Percentiles rank a stretch among this genome's conserved stretches.
These are phyloP conservation scores for Epicoccum nigrum DNA, from an alignment of 2,329 filamentous ascomycete species.

Conservation along the genomic window DNA sequence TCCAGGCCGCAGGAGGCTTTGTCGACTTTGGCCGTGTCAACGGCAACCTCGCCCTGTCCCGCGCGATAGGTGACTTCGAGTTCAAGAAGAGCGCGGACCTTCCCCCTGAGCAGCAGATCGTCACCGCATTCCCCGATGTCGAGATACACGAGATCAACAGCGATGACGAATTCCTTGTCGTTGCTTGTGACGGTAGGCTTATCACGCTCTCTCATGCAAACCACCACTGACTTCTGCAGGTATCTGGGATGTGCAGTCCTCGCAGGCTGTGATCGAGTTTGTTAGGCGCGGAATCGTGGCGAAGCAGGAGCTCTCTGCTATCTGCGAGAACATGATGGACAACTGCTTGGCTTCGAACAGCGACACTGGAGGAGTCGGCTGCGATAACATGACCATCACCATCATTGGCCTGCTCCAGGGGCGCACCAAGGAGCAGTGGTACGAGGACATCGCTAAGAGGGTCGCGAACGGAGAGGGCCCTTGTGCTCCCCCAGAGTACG, in stretches of 20 bases:
- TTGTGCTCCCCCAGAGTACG: conserved; percentile 98
- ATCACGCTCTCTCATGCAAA: no score
- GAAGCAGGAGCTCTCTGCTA: conserved; percentile 91
- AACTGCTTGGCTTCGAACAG: conserved; percentile 98
- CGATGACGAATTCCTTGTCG: conserved; percentile 82
- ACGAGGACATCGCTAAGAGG: conserved; percentile 90
- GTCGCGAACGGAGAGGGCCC: conserved; percentile 97
- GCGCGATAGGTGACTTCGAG: conserved; percentile 98
- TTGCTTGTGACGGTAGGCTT: conserved; percentile 52
- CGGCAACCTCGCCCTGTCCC: conserved; percentile 93
- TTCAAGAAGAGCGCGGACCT: conserved; percentile 99
- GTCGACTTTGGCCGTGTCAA: conserved; percentile 99
- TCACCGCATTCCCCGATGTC: conserved; percentile 95
- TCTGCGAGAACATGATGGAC: conserved; percentile 99
- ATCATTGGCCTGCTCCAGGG: conserved; percentile 88
- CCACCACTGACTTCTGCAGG: conserved; percentile 59
- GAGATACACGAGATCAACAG: conserved; percentile 87
- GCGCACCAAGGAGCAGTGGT: conserved; percentile 97
- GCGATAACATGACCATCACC: conserved; percentile 99
- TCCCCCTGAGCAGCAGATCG: conserved; percentile 97
- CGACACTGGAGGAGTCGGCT: conserved; percentile 95
- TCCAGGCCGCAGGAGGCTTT: conserved; percentile 93
- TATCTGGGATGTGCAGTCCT: conserved; percentile 99
- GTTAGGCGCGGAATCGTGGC: conserved; percentile 94
- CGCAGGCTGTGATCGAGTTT: conserved; percentile 95